These are phyloP conservation scores for Saccharomyces hybrid DNA, from an alignment of 1,139 yeast genomes.

Conservation along the genomic window DNA sequence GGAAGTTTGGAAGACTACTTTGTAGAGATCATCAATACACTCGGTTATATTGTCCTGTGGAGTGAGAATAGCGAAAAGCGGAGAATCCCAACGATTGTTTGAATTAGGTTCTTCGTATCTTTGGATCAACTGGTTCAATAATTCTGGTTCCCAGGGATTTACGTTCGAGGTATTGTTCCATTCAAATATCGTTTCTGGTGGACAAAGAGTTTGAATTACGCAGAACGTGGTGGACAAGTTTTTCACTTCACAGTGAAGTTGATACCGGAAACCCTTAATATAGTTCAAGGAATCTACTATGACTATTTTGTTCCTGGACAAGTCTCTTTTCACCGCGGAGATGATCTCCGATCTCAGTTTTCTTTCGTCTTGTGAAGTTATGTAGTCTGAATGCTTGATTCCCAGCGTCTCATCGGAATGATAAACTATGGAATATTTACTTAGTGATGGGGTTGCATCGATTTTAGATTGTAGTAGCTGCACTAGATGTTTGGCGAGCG, in stretches of 20 bases:
- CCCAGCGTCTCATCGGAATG: constrained; percentile 77
- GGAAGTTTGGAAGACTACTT: constrained; percentile 42
- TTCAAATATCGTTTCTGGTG: constrained; percentile 50
- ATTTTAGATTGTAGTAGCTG: constrained; percentile 44
- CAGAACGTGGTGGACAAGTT: constrained; percentile 72
- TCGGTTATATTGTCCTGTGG: constrained; percentile 1
- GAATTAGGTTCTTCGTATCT: constrained; percentile 92
- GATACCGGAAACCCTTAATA: constrained; percentile 93
- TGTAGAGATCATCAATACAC: constrained; percentile 59
- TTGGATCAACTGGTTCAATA: constrained; percentile 65
- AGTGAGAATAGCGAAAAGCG: constrained; percentile 36
- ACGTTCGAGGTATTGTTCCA: constrained; percentile 35
- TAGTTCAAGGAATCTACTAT: constrained; percentile 80
- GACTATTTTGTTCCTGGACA: constrained; percentile 63
- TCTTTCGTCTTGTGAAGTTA: constrained; percentile 67
- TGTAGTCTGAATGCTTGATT: constrained; percentile 54
- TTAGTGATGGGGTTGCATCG: constrained; percentile 40
- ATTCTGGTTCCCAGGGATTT: constrained; percentile 57
- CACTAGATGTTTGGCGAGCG: constrained; percentile 55
- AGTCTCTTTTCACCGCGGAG: constrained; percentile 79
- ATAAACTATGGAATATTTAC: constrained; percentile 50
- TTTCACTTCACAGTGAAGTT: constrained; percentile 87
- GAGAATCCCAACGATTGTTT: constrained; percentile 88
- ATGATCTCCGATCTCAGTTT: constrained; percentile 76
- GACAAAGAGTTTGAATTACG: constrained; percentile 69